Conservation (phyloP, 495 filamentous ascomycete genomes). For the Xylaria venustula region DNA sequence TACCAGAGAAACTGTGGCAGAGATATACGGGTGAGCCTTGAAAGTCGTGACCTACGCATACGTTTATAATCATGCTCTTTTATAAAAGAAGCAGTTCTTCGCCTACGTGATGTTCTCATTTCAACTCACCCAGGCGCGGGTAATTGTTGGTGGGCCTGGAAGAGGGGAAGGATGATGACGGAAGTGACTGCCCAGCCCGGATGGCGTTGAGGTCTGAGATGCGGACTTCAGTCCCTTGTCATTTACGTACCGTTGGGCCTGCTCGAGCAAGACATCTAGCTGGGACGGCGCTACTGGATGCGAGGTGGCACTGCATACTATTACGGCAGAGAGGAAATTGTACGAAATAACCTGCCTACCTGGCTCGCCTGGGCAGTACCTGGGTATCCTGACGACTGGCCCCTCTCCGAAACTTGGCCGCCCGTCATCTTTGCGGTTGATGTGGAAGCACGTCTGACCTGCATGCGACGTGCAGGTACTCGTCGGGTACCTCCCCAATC, state of each 20-base stretch:
- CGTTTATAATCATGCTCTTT: background rate
- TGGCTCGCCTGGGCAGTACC: no score
- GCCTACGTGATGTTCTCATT: no score
- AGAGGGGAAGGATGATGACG: no score
- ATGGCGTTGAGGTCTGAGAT: conserved; percentile 1
- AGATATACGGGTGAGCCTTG: background rate
- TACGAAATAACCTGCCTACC: no score
- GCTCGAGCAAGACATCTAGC: conserved; percentile 1
- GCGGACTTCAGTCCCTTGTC: background rate
- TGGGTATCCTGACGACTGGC: background rate
- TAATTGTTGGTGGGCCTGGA: no score
- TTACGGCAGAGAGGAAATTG: background rate
- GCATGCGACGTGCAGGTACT: conserved; percentile 13
- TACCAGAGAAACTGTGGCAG: background rate
- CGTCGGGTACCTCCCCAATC: conserved; percentile 4
- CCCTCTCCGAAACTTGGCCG: conserved; percentile 3
- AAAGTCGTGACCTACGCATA: background rate
- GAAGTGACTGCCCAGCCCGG: background rate
- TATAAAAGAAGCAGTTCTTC: no score
- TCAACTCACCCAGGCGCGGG: background rate
- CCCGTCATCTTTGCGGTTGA: conserved; percentile 10
- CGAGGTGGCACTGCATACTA: conserved; percentile 1
- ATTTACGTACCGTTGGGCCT: background rate
- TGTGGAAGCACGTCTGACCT: conserved; percentile 12
- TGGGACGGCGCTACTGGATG: conserved; percentile 1